Conservation (phyloP, 768 basidiomycete species). For the Mycena epipterygia region DNA sequence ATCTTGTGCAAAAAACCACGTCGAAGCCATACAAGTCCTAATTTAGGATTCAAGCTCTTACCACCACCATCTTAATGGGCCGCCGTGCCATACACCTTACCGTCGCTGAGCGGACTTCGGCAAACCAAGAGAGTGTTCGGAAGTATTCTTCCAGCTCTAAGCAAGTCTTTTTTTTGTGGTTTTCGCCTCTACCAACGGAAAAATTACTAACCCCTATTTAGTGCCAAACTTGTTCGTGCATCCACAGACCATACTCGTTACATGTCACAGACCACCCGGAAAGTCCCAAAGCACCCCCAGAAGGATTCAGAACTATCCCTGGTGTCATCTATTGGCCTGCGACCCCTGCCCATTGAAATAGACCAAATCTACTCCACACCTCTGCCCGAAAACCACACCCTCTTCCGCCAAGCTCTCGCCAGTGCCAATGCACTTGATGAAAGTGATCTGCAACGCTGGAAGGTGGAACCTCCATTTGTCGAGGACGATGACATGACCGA, state of each 20-base stretch:
- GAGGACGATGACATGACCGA: not conserved
- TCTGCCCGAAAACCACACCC: not conserved
- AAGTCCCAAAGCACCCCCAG: not conserved
- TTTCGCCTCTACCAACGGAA: not conserved
- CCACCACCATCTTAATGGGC: slow-evolving; percentile 12
- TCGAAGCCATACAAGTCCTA: not conserved
- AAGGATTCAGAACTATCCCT: not conserved
- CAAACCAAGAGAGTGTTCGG: not conserved
- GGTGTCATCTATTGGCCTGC: not conserved
- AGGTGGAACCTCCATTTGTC: not conserved
- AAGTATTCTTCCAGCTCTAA: not conserved
- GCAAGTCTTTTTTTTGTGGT: not conserved
- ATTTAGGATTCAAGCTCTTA: not conserved
- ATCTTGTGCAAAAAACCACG: not conserved
- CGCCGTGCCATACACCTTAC: slow-evolving; percentile 20
- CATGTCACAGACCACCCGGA: not conserved
- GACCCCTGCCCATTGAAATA: not conserved
- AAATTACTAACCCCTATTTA: not conserved
- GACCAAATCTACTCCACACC: not conserved
- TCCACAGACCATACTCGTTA: not conserved
- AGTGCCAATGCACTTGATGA: not conserved
- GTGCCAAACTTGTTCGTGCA: not conserved
- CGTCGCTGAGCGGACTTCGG: not conserved
- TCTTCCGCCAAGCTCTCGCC: not conserved
- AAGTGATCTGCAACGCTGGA: not conserved